Evolutionary conservation across 225 moss, liverwort and hornwort genomes (phyloP).

Genomic region (Marchantia paleacea): DNA sequence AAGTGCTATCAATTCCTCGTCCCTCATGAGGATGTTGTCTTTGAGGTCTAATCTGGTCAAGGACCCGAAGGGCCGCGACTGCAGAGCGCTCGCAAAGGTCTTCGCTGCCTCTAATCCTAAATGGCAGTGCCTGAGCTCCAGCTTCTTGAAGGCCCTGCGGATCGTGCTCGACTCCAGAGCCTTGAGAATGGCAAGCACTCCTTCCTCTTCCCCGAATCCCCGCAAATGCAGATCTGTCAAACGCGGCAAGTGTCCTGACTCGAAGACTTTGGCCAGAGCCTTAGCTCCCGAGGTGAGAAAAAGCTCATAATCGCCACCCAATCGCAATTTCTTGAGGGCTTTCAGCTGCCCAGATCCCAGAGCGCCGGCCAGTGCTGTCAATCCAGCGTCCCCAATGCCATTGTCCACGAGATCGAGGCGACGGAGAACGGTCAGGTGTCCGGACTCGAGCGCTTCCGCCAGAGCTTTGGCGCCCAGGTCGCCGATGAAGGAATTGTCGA

Average conservation of each 20-base stretch:
- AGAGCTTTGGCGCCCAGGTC: conserved; percentile 10
- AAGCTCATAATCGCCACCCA: conserved; percentile 17
- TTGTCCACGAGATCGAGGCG: conserved; percentile 22
- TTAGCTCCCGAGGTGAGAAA: conserved; percentile 6
- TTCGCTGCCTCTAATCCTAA: conserved; percentile 9
- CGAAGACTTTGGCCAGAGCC: conserved; percentile 16
- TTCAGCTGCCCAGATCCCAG: conserved; percentile 11
- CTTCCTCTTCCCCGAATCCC: conserved; percentile 25
- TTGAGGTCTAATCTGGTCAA: conserved; percentile 17
- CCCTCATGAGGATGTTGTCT: conserved; percentile 7
- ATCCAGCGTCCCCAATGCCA: conserved; percentile 14
- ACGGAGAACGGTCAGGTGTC: conserved; percentile 5
- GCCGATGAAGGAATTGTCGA: conserved; percentile 13
- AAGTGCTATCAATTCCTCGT: conserved; percentile 10
- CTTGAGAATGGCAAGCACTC: conserved; percentile 3
- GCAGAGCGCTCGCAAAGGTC: conserved; percentile 12
- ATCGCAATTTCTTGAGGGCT: conserved; percentile 1
- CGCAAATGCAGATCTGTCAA: conserved; percentile 17
- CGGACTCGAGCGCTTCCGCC: conserved; percentile 16
- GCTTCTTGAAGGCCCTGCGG: conserved; percentile 18
- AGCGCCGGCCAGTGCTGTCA: conserved; percentile 12
- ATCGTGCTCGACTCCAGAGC: conserved; percentile 13
- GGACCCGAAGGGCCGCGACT: background rate
- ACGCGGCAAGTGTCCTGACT: conserved; percentile 3
- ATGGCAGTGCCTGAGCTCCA: conserved; percentile 13